Percentiles rank a stretch among this genome's conserved stretches.
These are phyloP conservation scores for Termitomyces sp. DNA, from an alignment of 768 basidiomycete species.

Conservation along the genomic window DNA sequence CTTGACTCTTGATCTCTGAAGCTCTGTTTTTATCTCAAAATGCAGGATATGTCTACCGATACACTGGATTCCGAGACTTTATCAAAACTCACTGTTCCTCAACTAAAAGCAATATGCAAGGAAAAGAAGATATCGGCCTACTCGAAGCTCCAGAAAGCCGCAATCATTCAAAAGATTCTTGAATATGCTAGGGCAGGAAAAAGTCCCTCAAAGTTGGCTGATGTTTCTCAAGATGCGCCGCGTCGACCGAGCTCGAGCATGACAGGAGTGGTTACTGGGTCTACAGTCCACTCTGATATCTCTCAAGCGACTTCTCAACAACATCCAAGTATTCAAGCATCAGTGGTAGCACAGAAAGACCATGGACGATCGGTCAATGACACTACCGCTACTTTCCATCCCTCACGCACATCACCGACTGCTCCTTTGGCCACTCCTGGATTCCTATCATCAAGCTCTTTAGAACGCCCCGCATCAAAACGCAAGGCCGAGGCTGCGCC, in stretches of 20 bases:
- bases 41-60: background rate
- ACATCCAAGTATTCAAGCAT: background rate
- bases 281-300: background rate
- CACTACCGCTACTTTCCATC: background rate
- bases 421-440: background rate
- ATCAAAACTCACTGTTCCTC: slow-evolving; percentile 50
- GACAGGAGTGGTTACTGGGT: background rate
- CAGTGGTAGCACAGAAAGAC: background rate
- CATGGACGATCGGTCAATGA: background rate
- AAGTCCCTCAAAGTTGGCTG: background rate
- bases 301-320: background rate
- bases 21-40: background rate
- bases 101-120: slow-evolving; percentile 65
- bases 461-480: background rate
- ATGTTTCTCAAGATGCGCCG: background rate
- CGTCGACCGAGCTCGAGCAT: background rate
- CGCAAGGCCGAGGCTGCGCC: background rate
- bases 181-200: background rate
- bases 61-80: slow-evolving; percentile 20
- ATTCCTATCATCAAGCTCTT: background rate
- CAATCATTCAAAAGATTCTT: slow-evolving; percentile 46
- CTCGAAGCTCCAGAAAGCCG: slow-evolving; percentile 59
- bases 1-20: background rate
- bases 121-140: slow-evolving; percentile 55
- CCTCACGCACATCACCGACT: no score